These are phyloP conservation scores for Hippophae gyantsensis DNA, from an alignment of 306 rosid species.

Conservation along the genomic window DNA sequence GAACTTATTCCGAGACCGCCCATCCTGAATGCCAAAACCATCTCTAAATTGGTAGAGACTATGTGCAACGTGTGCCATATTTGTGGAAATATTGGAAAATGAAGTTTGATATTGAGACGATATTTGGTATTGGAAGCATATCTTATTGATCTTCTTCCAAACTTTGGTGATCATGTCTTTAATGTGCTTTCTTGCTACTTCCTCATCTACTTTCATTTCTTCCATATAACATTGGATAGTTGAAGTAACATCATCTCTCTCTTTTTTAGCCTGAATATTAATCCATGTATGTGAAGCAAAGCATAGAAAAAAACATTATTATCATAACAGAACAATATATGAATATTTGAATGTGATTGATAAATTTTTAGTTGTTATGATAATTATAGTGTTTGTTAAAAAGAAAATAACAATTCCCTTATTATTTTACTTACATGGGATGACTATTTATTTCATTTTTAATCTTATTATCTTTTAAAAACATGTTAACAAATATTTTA, in stretches of 20 bases:
- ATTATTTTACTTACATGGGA: too few species aligned
- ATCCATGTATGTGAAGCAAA: not conserved
- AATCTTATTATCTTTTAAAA: too few species aligned
- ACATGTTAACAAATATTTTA: too few species aligned
- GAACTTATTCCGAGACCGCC: constrained; percentile 20
- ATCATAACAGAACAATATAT: too few species aligned
- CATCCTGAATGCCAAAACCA: constrained; percentile 40
- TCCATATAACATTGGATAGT: constrained; percentile 44
- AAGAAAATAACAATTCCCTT: too few species aligned
- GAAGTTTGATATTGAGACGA: constrained; percentile 3
- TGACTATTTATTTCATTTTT: too few species aligned
- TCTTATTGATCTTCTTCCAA: constrained; percentile 38
- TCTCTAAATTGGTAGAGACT: constrained; percentile 40
- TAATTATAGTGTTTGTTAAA: too few species aligned
- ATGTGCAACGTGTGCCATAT: constrained; percentile 41
- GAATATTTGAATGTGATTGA: too few species aligned
- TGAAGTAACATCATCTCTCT: constrained; percentile 59
- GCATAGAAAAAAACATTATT: too few species aligned
- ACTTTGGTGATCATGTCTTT: constrained; percentile 22
- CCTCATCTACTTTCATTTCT: constrained; percentile 33
- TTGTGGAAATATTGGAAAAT: constrained; percentile 23
- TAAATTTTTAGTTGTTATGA: too few species aligned
- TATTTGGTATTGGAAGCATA: constrained; percentile 2
- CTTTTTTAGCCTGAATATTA: constrained; percentile 38
- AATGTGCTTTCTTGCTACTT: constrained; percentile 28